Percentiles rank a stretch among this genome's conserved stretches.
phyloP scores from a whole-genome alignment of 2,329 filamentous ascomycete species.

The Pseudogymnoascus sp. region DNA sequence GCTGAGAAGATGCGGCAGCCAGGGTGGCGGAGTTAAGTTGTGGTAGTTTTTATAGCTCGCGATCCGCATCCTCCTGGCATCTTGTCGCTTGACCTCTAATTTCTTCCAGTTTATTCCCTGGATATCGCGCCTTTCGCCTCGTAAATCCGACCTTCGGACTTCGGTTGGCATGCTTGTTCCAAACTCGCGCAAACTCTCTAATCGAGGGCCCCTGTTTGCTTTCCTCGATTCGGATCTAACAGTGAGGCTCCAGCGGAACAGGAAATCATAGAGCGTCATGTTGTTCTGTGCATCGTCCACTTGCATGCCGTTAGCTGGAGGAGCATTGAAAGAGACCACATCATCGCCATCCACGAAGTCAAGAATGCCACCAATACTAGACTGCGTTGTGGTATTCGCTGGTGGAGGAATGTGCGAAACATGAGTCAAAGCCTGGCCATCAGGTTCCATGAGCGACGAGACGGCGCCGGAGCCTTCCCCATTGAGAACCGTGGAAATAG shows the following conservation, averaged over 20 bases:
- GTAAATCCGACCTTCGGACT: slow-evolving; percentile 39
- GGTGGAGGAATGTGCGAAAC: neutral
- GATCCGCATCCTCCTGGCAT: slow-evolving; percentile 42
- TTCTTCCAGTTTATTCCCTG: slow-evolving; percentile 53
- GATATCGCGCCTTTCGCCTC: slow-evolving; percentile 50
- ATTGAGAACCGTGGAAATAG: neutral
- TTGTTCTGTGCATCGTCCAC: slow-evolving; percentile 36
- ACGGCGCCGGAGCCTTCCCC: neutral
- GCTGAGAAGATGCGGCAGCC: slow-evolving; percentile 9
- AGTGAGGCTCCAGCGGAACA: slow-evolving; percentile 38
- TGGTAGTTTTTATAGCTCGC: slow-evolving; percentile 51
- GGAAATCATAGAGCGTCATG: slow-evolving; percentile 42
- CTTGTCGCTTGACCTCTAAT: slow-evolving; percentile 43
- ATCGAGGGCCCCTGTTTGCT: slow-evolving; percentile 16
- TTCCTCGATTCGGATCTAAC: slow-evolving; percentile 11
- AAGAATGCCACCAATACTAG: neutral
- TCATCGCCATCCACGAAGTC: neutral
- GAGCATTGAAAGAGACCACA: slow-evolving; percentile 3
- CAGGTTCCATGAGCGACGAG: neutral
- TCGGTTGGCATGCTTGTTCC: slow-evolving; percentile 18
- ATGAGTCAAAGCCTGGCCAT: neutral
- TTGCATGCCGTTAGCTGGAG: slow-evolving; percentile 25
- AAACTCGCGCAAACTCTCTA: slow-evolving; percentile 17
- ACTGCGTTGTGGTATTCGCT: neutral
- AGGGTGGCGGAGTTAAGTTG: slow-evolving; percentile 31